Conservation (phyloP, 139 green algal genomes). For the Chlorella sorokiniana region DNA sequence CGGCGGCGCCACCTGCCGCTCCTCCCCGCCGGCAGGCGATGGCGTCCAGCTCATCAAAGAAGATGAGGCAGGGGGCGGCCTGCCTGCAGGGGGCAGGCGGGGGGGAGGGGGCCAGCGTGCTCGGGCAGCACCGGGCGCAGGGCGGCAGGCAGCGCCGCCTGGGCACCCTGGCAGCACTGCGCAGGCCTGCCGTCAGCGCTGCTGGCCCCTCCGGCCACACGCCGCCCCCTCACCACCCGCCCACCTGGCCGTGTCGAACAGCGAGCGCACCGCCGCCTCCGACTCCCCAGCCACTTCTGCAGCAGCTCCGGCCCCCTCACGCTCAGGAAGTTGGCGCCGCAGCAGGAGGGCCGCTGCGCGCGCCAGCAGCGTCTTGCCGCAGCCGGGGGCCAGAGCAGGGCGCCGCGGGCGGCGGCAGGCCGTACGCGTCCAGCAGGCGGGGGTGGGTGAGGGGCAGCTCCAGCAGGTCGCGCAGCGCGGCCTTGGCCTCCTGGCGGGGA, state of each 20-base stretch:
- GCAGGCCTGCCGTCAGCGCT: not conserved
- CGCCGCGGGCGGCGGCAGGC: constrained; percentile 34
- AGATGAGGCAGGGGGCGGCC: constrained; percentile 70
- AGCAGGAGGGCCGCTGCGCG: constrained; percentile 69
- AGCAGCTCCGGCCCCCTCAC: constrained; percentile 56
- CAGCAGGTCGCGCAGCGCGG: constrained; percentile 39
- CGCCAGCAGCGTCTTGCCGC: constrained; percentile 96
- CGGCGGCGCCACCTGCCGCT: not conserved
- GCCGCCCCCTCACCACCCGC: not conserved
- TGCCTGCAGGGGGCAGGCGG: not conserved
- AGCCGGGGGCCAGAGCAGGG: constrained; percentile 81
- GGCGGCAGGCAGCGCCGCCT: not conserved
- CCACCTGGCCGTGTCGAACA: constrained; percentile 45
- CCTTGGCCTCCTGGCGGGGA: constrained; percentile 45
- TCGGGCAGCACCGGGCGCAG: not conserved
- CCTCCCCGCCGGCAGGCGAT: constrained; percentile 53
- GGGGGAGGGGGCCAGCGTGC: not conserved
- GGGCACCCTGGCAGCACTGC: not conserved
- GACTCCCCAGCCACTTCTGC: constrained; percentile 60
- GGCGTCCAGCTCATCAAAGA: constrained; percentile 80
- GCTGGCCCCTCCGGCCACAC: not conserved
- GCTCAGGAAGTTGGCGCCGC: constrained; percentile 57
- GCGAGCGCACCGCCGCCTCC: constrained; percentile 46
- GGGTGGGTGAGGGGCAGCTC: constrained; percentile 36
- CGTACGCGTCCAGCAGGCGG: constrained; percentile 14